Evolutionary conservation across 371 early-diverging fungal genomes (phyloP), one percentile per base, ranked within the genome.

Genomic region (Chytridiales sp.): DNA sequence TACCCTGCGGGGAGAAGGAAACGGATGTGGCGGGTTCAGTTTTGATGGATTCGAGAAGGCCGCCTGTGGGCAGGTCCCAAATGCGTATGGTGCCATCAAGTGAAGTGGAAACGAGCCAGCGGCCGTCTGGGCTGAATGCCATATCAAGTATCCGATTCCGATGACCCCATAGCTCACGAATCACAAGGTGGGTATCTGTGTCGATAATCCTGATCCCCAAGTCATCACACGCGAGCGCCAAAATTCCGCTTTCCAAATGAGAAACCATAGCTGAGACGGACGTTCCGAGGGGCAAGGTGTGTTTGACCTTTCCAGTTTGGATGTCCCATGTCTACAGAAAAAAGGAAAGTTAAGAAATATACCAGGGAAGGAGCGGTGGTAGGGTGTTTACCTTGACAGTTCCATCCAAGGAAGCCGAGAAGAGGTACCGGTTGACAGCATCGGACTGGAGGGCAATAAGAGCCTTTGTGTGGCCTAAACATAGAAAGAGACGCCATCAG

Each of bases 41-140:
- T 32, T 76, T 75, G 76, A 93, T 91, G 32, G 85, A 74, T 75
- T 95, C 96, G 32, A 95, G 80, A 82, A 91, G 78, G 42, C 87
- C 80, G 5, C 95, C 95, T 0, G 92, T 85, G 6, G 95, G 93
- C 54, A 98, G 72, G 72, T 98, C 97, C 94, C 95, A 98, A 0
- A 94, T 93, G 40, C 93, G 83, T 26, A 98, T 82, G 3, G 90
- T 92, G 41, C 84, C 78, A 77, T 97, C 97, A 56, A 90, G 74
- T 19, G 90, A 85, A 15, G 86, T 69, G 0, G 92, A 86, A 19
- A 95, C 85, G 15, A 98, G 77, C 94, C 94, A 92, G 54, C 95
- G 85, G 51, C 93, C 92, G 69, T 97, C 97, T 9, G 89, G 89
- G 62, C 88, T 90, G 69, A 95, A 92, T 78, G 88, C 89, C 74